Percentiles rank a stretch among this genome's conserved stretches.
Evolutionary conservation across 345 rosid genomes (phyloP).

Genomic region (Pistacia vera): DNA sequence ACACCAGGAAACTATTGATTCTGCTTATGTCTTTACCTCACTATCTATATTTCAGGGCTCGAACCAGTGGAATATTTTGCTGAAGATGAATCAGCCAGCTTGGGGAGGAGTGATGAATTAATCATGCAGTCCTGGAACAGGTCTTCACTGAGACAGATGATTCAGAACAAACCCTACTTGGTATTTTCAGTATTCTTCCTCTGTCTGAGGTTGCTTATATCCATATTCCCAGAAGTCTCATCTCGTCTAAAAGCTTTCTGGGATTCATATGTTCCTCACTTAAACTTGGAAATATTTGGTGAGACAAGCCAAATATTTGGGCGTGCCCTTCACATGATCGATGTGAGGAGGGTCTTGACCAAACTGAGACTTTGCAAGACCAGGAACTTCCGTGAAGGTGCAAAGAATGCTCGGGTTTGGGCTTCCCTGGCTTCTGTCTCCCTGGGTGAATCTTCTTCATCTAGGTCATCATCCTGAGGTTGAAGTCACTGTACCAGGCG

Average conservation of each 20-base stretch:
- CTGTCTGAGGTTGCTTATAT: constrained; percentile 47
- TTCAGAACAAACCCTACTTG: constrained; percentile 63
- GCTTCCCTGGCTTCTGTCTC: constrained; percentile 92
- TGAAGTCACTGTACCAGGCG: constrained; percentile 2
- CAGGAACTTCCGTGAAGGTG: constrained; percentile 74
- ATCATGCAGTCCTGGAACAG: constrained; percentile 38
- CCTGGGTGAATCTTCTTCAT: constrained; percentile 72
- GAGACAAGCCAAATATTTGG: constrained; percentile 78
- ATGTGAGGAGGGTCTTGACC: constrained; percentile 83
- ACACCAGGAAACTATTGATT: neutral
- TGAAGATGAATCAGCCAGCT: constrained; percentile 36
- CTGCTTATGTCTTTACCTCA: neutral
- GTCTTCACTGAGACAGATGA: constrained; percentile 41
- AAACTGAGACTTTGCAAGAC: constrained; percentile 71
- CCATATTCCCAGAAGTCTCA: constrained; percentile 44
- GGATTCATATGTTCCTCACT: constrained; percentile 53
- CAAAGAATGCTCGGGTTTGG: constrained; percentile 84
- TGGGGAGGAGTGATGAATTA: constrained; percentile 19
- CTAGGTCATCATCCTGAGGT: constrained; percentile 44
- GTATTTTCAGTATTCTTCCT: constrained; percentile 53
- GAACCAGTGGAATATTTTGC: constrained; percentile 53
- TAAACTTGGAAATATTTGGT: constrained; percentile 84
- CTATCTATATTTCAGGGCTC: constrained; percentile 50
- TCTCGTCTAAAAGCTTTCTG: constrained; percentile 63
- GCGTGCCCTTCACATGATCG: constrained; percentile 68